phyloP scores from a whole-genome alignment of 2,329 filamentous ascomycete species.

The Coniochaeta sp. region DNA sequence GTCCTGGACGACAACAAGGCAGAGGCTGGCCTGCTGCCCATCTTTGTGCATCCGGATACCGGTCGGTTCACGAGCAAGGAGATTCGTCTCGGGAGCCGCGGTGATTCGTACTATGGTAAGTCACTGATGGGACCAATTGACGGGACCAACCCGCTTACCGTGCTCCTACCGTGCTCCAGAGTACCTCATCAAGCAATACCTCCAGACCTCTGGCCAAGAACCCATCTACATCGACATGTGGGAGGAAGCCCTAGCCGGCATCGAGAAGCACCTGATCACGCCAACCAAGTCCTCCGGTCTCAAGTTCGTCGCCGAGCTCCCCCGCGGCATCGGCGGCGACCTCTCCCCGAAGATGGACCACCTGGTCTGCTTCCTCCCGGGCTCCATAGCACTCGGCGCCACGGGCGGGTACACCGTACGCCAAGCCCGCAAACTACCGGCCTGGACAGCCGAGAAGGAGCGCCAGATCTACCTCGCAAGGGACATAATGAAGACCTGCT shows the following conservation, averaged over 20 bases:
- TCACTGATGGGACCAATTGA: no score
- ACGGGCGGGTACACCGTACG: slow-evolving; percentile 55
- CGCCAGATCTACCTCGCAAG: slow-evolving; percentile 61
- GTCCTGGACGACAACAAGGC: slow-evolving; percentile 59
- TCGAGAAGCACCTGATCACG: slow-evolving; percentile 65
- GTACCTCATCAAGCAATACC: slow-evolving; percentile 71
- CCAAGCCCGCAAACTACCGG: slow-evolving; percentile 39
- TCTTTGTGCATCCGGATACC: slow-evolving; percentile 61
- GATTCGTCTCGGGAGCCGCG: slow-evolving; percentile 64
- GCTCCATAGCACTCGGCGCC: slow-evolving; percentile 62
- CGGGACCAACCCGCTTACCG: no score
- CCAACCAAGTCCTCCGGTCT: slow-evolving; percentile 58
- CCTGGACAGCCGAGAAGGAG: slow-evolving; percentile 58
- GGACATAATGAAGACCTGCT: slow-evolving; percentile 69
- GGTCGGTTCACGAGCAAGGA: slow-evolving; percentile 60
- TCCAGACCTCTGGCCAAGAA: slow-evolving; percentile 57
- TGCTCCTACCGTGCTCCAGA: slow-evolving; percentile 24
- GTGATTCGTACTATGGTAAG: slow-evolving; percentile 64
- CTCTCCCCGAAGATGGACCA: slow-evolving; percentile 69
- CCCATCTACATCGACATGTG: slow-evolving; percentile 65
- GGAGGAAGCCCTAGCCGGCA: slow-evolving; percentile 59
- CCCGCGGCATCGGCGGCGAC: slow-evolving; percentile 45
- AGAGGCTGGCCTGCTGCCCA: slow-evolving; percentile 62
- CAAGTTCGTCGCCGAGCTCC: slow-evolving; percentile 63
- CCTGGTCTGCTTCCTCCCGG: slow-evolving; percentile 70